Evolutionary conservation across 805 yeast species (phyloP), one percentile per base, ranked within the genome.

Genomic region (Cyberlindnera meyerae): DNA sequence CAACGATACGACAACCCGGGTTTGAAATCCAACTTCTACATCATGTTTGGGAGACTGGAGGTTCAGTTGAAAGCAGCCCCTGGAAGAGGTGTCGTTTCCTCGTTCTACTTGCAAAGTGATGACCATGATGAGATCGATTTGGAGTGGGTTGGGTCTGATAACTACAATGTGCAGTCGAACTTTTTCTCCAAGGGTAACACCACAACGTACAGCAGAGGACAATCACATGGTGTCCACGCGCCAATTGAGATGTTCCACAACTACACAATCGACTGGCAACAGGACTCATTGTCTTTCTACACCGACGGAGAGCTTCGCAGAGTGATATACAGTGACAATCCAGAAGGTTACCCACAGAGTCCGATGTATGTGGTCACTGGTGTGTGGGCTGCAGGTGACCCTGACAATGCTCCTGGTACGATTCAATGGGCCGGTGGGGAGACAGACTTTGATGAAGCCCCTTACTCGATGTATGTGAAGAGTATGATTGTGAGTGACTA

Each of bases 61-160:
- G 87, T 77, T 6, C 68, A 66, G 2, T 57, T 83, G 42, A 71
- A 79, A 56, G 83, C 89, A 13, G 89, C 94, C 4, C 63, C 72
- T 12, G 96, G 96, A 18, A 61, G 60, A 14, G 96, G 96, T 44
- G 70, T 89, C 27, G 76, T 87, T 11, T 82, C 96, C 0, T 79
- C 93, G 3, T 76, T 88, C 48, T 85, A 80, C 46, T 68, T 88
- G 37, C 94, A 86, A 55, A 67, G 75, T 50, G 96, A 89, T 57
- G 95, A 82, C 52, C 66, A 81, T 45, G 97, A 89, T 61, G 97
- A 89, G 62, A 77, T 89, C 31, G 97, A 89, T 62, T 54, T 83
- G 33, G 96, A 89, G 60, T 82, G 93, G 79, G 68, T 83, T 30
- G 96, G 96, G 14, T 78, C 84, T 32, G 95, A 88, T 55, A 66